Evolutionary conservation across 225 moss, liverwort and hornwort species (phyloP).

Genomic region (Physcomitrium patens): DNA sequence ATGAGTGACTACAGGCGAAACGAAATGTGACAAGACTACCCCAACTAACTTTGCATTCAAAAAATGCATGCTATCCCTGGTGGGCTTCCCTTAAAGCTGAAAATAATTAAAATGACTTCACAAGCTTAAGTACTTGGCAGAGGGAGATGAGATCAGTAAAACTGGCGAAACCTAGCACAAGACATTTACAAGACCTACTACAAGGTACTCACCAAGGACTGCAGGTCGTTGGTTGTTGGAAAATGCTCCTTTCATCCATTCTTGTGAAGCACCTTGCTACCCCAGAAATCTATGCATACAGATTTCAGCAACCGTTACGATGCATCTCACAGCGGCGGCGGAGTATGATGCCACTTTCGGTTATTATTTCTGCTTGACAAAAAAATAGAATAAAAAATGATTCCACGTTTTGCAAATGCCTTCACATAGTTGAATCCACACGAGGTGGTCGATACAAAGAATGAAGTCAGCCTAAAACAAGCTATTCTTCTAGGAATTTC

Average conservation of each 20-base stretch:
- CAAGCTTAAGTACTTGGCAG: not conserved
- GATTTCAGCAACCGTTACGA: not conserved
- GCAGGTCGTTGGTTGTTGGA: constrained; percentile 3
- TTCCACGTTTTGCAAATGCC: not conserved
- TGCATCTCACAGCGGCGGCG: not conserved
- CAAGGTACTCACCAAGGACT: not conserved
- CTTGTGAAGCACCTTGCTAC: not conserved
- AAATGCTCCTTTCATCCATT: not conserved
- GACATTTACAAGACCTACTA: not conserved
- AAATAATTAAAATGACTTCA: not conserved
- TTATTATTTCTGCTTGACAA: too few relatives aligned
- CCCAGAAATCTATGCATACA: too few relatives aligned
- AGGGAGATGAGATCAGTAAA: not conserved
- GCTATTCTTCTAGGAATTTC: not conserved
- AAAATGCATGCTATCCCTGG: not conserved
- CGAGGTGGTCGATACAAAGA: not conserved
- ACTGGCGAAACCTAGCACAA: not conserved
- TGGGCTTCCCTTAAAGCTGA: not conserved
- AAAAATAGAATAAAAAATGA: not conserved
- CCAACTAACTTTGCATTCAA: not conserved
- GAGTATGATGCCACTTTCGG: not conserved
- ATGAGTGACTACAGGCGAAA: not conserved
- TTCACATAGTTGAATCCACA: not conserved
- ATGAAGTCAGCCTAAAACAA: not conserved
- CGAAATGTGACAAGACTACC: not conserved